These are phyloP conservation scores for Phialophora verrucosa DNA, from an alignment of 2,329 filamentous ascomycete species.

Conservation along the genomic window DNA sequence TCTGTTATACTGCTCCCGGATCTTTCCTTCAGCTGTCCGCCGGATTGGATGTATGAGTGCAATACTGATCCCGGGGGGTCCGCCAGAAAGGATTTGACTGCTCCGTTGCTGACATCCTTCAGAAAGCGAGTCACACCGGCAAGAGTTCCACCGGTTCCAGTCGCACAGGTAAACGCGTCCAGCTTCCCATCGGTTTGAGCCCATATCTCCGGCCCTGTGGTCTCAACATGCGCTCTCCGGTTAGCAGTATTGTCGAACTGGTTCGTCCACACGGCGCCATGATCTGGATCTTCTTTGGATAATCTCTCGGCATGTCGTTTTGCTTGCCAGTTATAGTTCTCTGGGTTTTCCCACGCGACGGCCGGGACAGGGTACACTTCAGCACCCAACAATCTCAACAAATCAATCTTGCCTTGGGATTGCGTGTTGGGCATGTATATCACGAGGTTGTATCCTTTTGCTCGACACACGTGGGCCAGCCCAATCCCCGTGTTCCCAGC, in stretches of 20 bases:
- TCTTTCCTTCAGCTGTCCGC: conserved; percentile 81
- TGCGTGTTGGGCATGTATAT: conserved; percentile 99
- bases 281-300: conserved; percentile 44
- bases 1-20: conserved; percentile 90
- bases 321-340: conserved; percentile 99
- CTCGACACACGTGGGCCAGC: conserved; percentile 92
- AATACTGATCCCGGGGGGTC: conserved; percentile 93
- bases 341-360: conserved; percentile 90
- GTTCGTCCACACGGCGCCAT: conserved; percentile 97
- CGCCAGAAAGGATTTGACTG: conserved; percentile 85
- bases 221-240: conserved; percentile 91
- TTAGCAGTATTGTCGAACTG: conserved; percentile 98
- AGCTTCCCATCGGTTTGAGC: conserved; percentile 82
- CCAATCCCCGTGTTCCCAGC: conserved; percentile 98
- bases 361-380: conserved; percentile 96
- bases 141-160: conserved; percentile 88
- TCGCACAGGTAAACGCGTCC: conserved; percentile 94
- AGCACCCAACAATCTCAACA: conserved; percentile 86
- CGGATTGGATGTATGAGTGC: conserved; percentile 86
- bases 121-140: conserved; percentile 87
- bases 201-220: conserved; percentile 98
- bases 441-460: conserved; percentile 88
- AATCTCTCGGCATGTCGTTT: conserved; percentile 81
- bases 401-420: conserved; percentile 95
- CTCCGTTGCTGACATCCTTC: conserved; percentile 78